Conservation (phyloP, 345 rosid genomes). For the Eutrema japonicum region DNA sequence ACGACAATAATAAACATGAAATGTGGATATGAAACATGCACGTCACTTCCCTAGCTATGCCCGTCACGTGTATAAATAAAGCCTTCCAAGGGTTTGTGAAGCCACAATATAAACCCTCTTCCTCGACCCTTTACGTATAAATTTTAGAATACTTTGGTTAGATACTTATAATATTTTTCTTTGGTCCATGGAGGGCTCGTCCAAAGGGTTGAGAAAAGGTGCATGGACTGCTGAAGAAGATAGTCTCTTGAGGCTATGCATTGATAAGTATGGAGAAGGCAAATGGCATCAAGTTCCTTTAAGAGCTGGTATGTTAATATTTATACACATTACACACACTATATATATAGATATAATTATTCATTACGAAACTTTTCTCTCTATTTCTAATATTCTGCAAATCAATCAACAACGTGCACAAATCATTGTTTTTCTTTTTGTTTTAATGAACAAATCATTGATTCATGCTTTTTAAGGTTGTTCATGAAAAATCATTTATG, state of each 20-base stretch:
- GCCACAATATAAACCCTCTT: slow-evolving; percentile 5
- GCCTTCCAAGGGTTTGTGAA: slow-evolving; percentile 17
- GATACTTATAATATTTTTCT: neutral
- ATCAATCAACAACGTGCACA: neutral
- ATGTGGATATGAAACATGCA: slow-evolving; percentile 36
- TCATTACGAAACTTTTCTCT: neutral
- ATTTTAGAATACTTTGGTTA: neutral
- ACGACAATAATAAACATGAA: slow-evolving; percentile 7
- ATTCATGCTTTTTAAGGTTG: neutral
- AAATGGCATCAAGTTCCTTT: slow-evolving; percentile 54
- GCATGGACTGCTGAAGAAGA: slow-evolving; percentile 63
- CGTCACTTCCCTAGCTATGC: slow-evolving; percentile 3
- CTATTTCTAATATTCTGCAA: neutral
- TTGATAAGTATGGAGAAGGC: slow-evolving; percentile 53
- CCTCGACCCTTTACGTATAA: neutral
- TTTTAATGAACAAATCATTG: neutral
- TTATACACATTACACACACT: neutral
- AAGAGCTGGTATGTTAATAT: slow-evolving; percentile 46
- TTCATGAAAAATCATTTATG: neutral
- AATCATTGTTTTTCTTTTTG: neutral
- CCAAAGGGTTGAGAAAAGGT: slow-evolving; percentile 50
- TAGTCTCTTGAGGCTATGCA: slow-evolving; percentile 47
- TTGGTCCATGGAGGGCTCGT: slow-evolving; percentile 29
- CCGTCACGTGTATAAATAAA: slow-evolving; percentile 32
- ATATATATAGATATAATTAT: neutral